These are phyloP conservation scores for Leccinum disarticulatum DNA, from an alignment of 768 basidiomycete genomes.

Conservation along the genomic window DNA sequence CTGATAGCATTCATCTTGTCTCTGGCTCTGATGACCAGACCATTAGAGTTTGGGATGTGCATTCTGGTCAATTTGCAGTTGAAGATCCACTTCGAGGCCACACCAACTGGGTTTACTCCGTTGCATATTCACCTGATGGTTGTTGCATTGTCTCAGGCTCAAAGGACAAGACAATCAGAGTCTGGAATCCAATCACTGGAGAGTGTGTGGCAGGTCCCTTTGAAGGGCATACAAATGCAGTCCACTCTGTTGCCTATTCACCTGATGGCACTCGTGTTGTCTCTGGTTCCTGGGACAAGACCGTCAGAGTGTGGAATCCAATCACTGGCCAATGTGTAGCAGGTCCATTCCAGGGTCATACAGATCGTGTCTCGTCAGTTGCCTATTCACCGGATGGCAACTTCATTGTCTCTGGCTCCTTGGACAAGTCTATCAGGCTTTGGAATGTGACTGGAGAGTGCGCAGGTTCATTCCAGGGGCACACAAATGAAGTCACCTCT, in stretches of 20 bases:
- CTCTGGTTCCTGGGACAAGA: slow-evolving; percentile 28
- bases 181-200: slow-evolving; percentile 22
- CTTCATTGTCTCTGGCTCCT: slow-evolving; percentile 18
- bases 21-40: slow-evolving; percentile 7
- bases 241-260: slow-evolving; percentile 24
- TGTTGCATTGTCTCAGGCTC: slow-evolving; percentile 21
- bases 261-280: slow-evolving; percentile 20
- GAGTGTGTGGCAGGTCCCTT: slow-evolving; percentile 19
- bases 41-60: slow-evolving; percentile 13
- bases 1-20: slow-evolving; percentile 15
- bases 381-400: slow-evolving; percentile 21
- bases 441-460: slow-evolving; percentile 23
- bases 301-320: slow-evolving; percentile 23
- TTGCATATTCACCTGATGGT: slow-evolving; percentile 31
- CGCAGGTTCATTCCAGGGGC: slow-evolving; percentile 17
- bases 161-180: slow-evolving; percentile 19
- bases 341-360: slow-evolving; percentile 24
- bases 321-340: slow-evolving; percentile 16
- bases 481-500: slow-evolving; percentile 1
- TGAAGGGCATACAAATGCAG: slow-evolving; percentile 16
- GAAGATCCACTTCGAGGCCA: slow-evolving; percentile 7
- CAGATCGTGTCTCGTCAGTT: slow-evolving; percentile 10
- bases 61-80: slow-evolving; percentile 8
- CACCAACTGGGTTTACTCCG: slow-evolving; percentile 8
- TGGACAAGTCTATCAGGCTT: slow-evolving; percentile 16